Base-by-base conservation (phyloP, 352 stramenopile species). In the Phytophthora sp. region DNA sequence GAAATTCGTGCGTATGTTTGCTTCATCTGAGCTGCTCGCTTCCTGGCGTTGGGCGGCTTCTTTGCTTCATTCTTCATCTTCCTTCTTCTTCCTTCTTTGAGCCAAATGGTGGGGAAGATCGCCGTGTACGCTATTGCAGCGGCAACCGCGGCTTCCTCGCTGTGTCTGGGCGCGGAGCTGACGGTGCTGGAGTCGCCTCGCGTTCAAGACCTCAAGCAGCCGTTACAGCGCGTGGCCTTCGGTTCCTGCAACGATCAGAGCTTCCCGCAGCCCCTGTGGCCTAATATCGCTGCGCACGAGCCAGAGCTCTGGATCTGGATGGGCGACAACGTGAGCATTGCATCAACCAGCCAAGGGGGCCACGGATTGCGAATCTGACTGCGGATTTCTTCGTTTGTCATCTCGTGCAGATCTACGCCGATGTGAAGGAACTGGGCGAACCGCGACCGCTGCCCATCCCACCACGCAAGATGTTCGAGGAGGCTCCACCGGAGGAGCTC, bases 221-320 rank as follows among this genome's bases (percentile, higher is more conserved):
- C 83, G 33, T 76, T 91, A 23, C 38, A 73, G 24, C 79, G 71
- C 51, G 71, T 95, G 42, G 84, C 77, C 26, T 96, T 96, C 68
- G 88, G 86, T 36, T 96, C 88, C 12, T 96, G 88, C 82, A 96
- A 93, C 47, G 85, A 96, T 50, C 88, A 96, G 72, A 88, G 84
- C 73, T 88, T 93, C 49, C 71, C 76, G 30, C 86, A 96, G 69
- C 85, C 86, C 26, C 73, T 96, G 60, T 96, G 88, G 88, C 29
- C 60, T 8, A 73, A 69, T 23, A 94, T 96, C 47, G 66, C 69
- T 9, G 65, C 63, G 3, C 74, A 91, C 39, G 47, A 89, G 11
- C 83, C 85, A 1, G 80, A 96, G 26, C 69, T 94, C 12, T 96
- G 84, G 84, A 27, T 96, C 62, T 96, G 88, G 88, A 91, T 96